These are phyloP conservation scores for Fusarium sp. DNA, from an alignment of 2,329 filamentous ascomycete genomes.

Conservation along the genomic window DNA sequence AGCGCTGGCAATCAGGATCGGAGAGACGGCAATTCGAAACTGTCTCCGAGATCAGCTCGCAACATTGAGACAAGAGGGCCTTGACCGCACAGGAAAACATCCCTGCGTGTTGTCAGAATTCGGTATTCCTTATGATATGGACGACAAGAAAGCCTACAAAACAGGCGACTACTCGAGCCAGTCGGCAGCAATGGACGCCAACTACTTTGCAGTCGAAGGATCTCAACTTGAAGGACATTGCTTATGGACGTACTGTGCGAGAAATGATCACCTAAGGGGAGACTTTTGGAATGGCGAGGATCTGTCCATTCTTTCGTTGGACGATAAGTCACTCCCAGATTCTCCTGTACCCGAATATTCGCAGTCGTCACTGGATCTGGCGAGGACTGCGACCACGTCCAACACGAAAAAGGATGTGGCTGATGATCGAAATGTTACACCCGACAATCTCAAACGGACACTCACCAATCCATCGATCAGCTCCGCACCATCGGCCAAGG, in stretches of 20 bases:
- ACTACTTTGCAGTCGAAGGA: slow-evolving; percentile 92
- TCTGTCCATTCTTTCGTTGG: slow-evolving; percentile 86
- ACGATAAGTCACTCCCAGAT: slow-evolving; percentile 76
- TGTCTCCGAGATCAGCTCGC: slow-evolving; percentile 90
- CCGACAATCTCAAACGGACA: slow-evolving; percentile 79
- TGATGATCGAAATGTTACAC: slow-evolving; percentile 73
- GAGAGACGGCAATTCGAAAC: slow-evolving; percentile 93
- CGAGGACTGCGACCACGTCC: slow-evolving; percentile 38
- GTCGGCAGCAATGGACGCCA: slow-evolving; percentile 92
- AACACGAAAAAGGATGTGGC: slow-evolving; percentile 56
- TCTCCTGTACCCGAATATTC: slow-evolving; percentile 62
- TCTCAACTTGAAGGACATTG: slow-evolving; percentile 87
- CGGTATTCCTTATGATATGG: slow-evolving; percentile 99
- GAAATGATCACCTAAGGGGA: slow-evolving; percentile 88
- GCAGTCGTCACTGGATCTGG: slow-evolving; percentile 60
- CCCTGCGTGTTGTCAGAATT: slow-evolving; percentile 95
- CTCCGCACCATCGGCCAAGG: slow-evolving; percentile 64
- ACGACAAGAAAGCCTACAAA: slow-evolving; percentile 93
- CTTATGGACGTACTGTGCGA: slow-evolving; percentile 86
- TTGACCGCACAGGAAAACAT: slow-evolving; percentile 88
- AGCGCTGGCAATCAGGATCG: slow-evolving; percentile 91
- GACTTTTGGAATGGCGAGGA: slow-evolving; percentile 99
- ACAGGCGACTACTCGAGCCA: slow-evolving; percentile 96
- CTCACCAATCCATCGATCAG: slow-evolving; percentile 77
- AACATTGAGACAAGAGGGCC: slow-evolving; percentile 84